phyloP scores from a whole-genome alignment of 192 early-diverging fungal genomes.

The Coemansia sp. region DNA sequence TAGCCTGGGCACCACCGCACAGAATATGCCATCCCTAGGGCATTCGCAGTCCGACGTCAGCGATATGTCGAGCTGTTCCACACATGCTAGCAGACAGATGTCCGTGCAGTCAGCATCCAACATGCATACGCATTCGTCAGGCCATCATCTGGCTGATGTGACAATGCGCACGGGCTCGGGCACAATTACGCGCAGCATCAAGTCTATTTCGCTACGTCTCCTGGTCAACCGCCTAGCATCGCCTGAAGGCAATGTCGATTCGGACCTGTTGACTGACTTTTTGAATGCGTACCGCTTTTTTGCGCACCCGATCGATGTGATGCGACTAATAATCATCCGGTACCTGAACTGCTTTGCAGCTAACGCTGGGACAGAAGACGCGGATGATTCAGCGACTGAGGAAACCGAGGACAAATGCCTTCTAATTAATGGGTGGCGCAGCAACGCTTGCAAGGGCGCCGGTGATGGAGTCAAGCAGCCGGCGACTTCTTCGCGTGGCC shows the following conservation, averaged over 20 bases:
- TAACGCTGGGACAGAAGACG: constrained; percentile 4
- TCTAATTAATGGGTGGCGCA: constrained; percentile 50
- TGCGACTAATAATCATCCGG: constrained; percentile 61
- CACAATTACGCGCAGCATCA: constrained; percentile 49
- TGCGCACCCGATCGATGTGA: constrained; percentile 62
- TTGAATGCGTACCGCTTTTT: constrained; percentile 68
- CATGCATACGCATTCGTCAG: constrained; percentile 17
- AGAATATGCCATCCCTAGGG: constrained; percentile 14
- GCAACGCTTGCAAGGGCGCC: constrained; percentile 2
- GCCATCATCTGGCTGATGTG: constrained; percentile 41
- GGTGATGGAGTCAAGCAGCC: constrained; percentile 7
- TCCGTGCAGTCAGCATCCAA: constrained; percentile 9
- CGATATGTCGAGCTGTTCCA: constrained; percentile 14
- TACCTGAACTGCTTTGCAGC: constrained; percentile 59
- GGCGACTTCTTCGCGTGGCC: neutral
- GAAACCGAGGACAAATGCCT: constrained; percentile 23
- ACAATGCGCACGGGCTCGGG: constrained; percentile 51
- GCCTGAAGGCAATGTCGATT: constrained; percentile 57
- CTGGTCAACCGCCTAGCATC: constrained; percentile 55
- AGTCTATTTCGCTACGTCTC: constrained; percentile 47
- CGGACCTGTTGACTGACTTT: constrained; percentile 63
- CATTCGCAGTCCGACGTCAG: constrained; percentile 30
- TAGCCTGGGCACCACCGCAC: constrained; percentile 16
- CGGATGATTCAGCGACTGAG: constrained; percentile 13
- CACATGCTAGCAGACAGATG: constrained; percentile 2